These are phyloP conservation scores for Dictyostelium intermedium DNA, from an alignment of 78 protist genomes.

Conservation along the genomic window DNA sequence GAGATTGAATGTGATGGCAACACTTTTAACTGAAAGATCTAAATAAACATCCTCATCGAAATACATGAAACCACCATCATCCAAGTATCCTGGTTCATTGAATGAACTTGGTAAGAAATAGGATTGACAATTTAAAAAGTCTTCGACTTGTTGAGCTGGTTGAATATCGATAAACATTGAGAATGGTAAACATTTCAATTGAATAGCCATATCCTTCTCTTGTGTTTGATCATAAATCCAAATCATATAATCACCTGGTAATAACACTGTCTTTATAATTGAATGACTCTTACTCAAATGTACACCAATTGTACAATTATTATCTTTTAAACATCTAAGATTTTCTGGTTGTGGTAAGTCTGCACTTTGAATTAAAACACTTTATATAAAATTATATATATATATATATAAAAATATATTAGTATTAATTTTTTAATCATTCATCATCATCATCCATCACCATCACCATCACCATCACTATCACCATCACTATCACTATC, in stretches of 20 bases:
- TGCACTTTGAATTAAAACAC: conserved; percentile 6
- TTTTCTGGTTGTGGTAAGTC: not conserved
- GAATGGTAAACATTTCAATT: conserved; percentile 17
- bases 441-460: no score
- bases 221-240: conserved; percentile 39
- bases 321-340: conserved; percentile 16
- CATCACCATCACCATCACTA: no score
- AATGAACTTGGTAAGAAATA: conserved; percentile 4
- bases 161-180: conserved; percentile 38
- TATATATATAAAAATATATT: not conserved
- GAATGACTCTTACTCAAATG: conserved; percentile 33
- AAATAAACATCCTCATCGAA: conserved; percentile 45
- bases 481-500: not conserved
- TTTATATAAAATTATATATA: not conserved
- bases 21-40: not conserved
- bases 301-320: conserved; percentile 53
- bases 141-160: conserved; percentile 38
- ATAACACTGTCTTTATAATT: conserved; percentile 12
- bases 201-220: conserved; percentile 24
- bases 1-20: conserved; percentile 16
- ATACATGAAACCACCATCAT: conserved; percentile 65
- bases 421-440: not conserved
- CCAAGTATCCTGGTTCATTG: conserved; percentile 20
- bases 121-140: conserved; percentile 41
- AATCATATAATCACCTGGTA: conserved; percentile 37